Evolutionary conservation across 345 rosid species (phyloP).

Genomic region (Camelina laxa): DNA sequence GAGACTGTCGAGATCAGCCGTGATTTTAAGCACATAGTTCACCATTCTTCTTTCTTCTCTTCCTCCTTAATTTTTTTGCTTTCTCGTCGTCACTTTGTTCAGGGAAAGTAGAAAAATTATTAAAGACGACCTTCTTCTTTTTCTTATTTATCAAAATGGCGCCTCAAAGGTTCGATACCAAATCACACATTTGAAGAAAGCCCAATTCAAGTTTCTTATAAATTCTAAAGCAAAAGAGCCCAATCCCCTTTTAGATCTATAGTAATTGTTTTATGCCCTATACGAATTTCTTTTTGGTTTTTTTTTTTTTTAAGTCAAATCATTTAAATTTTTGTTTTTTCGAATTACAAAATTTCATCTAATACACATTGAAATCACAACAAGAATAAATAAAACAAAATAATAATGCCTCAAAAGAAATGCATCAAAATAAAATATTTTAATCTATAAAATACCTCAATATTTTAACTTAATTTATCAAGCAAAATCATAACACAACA

Average conservation of each 20-base stretch:
- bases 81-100: not conserved
- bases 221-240: not conserved
- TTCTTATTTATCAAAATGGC: not conserved
- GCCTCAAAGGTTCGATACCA: not conserved
- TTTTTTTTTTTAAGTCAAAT: too few species aligned
- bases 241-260: not conserved
- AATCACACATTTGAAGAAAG: not conserved
- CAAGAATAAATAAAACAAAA: not conserved
- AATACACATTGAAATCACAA: not conserved
- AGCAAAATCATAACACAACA: not conserved
- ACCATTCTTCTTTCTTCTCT: slow-evolving; percentile 57
- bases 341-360: too few species aligned
- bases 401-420: not conserved
- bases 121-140: not conserved
- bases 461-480: not conserved
- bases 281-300: too few species aligned
- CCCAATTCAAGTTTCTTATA: not conserved
- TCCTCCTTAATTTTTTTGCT: too few species aligned
- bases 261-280: not conserved
- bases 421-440: not conserved
- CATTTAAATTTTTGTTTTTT: too few species aligned
- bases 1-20: slow-evolving; percentile 81
- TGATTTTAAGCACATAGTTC: slow-evolving; percentile 75
- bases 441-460: not conserved
- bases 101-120: not conserved